A percentile compares a stretch with the other conserved stretches of the same genome.
Evolutionary conservation across 2,329 filamentous ascomycete species (phyloP).

Genomic region (Cladophialophora immunda): DNA sequence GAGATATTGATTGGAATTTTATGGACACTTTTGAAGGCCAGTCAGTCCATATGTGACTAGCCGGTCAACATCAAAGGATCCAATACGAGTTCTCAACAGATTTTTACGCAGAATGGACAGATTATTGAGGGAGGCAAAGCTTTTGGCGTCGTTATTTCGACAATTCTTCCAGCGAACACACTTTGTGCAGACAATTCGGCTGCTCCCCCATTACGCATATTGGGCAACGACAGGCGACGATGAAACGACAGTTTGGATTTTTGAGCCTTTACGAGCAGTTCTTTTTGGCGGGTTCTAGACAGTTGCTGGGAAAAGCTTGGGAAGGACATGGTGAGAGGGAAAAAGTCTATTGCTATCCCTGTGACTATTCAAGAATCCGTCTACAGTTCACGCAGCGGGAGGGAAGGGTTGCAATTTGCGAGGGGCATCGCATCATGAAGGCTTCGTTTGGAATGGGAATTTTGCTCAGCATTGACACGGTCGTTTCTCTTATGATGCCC

Average conservation of each 20-base stretch:
- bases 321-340: neutral
- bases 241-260: neutral
- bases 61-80: neutral
- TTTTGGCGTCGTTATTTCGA: neutral
- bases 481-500: neutral
- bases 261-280: neutral
- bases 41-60: slow-evolving; percentile 30
- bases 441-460: neutral
- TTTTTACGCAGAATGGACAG: slow-evolving; percentile 6
- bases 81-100: neutral
- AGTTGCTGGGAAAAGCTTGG: neutral
- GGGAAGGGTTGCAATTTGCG: neutral
- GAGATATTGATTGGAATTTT: slow-evolving; percentile 40
- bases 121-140: neutral
- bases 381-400: neutral
- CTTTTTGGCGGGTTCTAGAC: neutral
- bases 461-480: neutral
- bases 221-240: neutral
- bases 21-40: slow-evolving; percentile 34
- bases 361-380: neutral
- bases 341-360: neutral
- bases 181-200: neutral
- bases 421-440: neutral
- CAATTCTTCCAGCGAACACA: neutral
- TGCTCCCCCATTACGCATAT: neutral